Evolutionary conservation across 305 asterid species (phyloP), one percentile per base, ranked within the genome.

Genomic region (Salvia sclarea): DNA sequence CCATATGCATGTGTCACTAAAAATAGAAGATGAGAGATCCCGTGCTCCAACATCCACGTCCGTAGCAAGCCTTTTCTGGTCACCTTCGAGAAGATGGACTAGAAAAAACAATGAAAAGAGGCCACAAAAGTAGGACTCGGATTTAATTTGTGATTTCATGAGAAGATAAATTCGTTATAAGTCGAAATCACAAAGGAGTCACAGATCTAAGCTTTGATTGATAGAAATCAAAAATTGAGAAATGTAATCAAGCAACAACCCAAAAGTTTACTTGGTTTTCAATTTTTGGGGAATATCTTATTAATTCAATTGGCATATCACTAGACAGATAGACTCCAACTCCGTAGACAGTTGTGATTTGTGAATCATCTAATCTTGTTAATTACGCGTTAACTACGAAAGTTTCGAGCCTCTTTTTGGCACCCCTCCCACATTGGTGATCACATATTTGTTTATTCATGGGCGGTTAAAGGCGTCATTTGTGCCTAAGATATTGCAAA

Each of bases 371-470:
- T 59, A 49, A 41, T 45, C 11, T 44, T 3, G 6, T 65, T 38
- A 38, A 38, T 48, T 64, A 49, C 52, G 33, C 63, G 49, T 21
- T 25, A 30, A 62, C 20, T 21, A 20, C 22, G 70, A 56, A 56
- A n/a, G n/a, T n/a, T 64, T 25, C 6, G 40, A 33, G 35, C 17
- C 59, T 52, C 24, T 35, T 52, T 55, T 60, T 8, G 45, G 40
- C 13, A 33, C 66, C 41, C 45, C 12, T 30, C 48, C 10, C 7
- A 14, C 28, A 18, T 48, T 13, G 40, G 44, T 61, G 5, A 24
- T 58, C 40, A 54, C 53, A 20, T 11, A 48, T 54, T 73, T 49
- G 50, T 75, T 73, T 74, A 74, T 50, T 53, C 24, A 20, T 12
- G 77, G 66, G 41, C 41, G 70, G 77, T 38, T 38, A 38, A 38